These are phyloP conservation scores for Cryptosporidium baileyi DNA, from an alignment of 169 alveolate genomes.

Conservation along the genomic window DNA sequence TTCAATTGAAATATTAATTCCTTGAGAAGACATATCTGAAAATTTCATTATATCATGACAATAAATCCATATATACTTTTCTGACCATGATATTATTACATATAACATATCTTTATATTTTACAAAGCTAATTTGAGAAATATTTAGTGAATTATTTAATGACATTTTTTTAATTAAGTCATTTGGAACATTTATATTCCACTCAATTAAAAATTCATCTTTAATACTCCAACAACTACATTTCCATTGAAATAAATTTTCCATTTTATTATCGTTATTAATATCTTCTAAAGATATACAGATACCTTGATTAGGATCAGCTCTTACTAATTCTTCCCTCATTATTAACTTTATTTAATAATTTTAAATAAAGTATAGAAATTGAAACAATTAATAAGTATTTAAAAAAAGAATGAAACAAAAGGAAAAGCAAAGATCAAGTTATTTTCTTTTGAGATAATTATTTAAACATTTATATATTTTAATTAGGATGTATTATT, in stretches of 20 bases:
- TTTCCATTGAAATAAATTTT: slow-evolving; percentile 24
- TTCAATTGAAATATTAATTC: slow-evolving; percentile 26
- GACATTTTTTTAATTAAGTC: neutral
- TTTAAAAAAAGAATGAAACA: no score
- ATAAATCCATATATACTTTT: slow-evolving; percentile 46
- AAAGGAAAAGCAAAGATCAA: no score
- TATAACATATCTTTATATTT: slow-evolving; percentile 14
- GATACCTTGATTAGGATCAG: slow-evolving; percentile 65
- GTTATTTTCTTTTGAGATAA: no score
- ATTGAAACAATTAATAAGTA: no score
- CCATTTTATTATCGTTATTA: neutral
- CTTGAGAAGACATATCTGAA: slow-evolving; percentile 35
- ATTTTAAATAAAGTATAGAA: no score
- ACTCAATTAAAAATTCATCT: slow-evolving; percentile 50
- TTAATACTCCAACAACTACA: slow-evolving; percentile 65
- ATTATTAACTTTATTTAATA: no score
- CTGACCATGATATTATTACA: slow-evolving; percentile 40
- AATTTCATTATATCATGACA: slow-evolving; percentile 54
- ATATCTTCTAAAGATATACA: slow-evolving; percentile 23
- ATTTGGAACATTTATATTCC: slow-evolving; percentile 52
- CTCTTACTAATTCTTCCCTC: slow-evolving; percentile 37
- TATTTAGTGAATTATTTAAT: neutral
- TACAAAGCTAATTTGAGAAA: slow-evolving; percentile 23
- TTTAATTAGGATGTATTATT: no score
- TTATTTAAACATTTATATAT: no score